Base-by-base conservation (phyloP, 192 early-diverging fungal species). In the Backusella tarrabulga region DNA sequence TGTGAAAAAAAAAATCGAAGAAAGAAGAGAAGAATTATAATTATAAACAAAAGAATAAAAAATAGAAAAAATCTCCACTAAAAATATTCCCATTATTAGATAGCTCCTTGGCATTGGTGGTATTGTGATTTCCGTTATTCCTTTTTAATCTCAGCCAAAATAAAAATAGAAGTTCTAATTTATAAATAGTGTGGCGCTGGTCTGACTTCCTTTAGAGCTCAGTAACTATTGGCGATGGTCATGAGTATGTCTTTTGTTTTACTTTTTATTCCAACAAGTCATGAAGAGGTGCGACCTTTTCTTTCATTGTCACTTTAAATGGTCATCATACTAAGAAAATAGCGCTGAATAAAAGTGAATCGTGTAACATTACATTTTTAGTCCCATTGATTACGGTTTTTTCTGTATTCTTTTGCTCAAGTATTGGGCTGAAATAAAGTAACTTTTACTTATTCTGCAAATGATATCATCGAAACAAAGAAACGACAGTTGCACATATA, bases 31-130 rank as follows among this genome's bases (percentile, higher is more conserved):
- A 56, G 42, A 44, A 15, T 4, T 44, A 2, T 44, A 23, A 56
- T 23, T 26, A 23, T 9, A 56, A 23, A 56, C 15, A 23, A 23
- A 56, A 56, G 6, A 56, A 56, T 23, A 56, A 56, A 56, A 60
- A 60, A 60, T 60, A 60, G 23, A 60, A 60, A 60, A 60, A 60
- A 26, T 1, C 21, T 26, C 23, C 54, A 60, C 54, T 60, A 60
- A 63, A 63, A 63, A 63, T 63, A 63, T 63, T 63, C 56, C 56
- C 56, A 63, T 63, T 63, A 23, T 29, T 29, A 63, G 56, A 63
- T 63, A 63, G 56, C 23, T 63, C 56, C 56, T 63, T 63, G 56
- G 56, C 56, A 63, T 63, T 63, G 56, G 56, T 63, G 56, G 56
- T 63, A 26, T 23, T 63, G 56, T 63, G 56, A 63, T 63, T 63